Percentiles rank a stretch among this genome's conserved stretches.
Evolutionary conservation across 2,329 filamentous ascomycete species (phyloP).

Genomic region (Tolypocladium capitatum): DNA sequence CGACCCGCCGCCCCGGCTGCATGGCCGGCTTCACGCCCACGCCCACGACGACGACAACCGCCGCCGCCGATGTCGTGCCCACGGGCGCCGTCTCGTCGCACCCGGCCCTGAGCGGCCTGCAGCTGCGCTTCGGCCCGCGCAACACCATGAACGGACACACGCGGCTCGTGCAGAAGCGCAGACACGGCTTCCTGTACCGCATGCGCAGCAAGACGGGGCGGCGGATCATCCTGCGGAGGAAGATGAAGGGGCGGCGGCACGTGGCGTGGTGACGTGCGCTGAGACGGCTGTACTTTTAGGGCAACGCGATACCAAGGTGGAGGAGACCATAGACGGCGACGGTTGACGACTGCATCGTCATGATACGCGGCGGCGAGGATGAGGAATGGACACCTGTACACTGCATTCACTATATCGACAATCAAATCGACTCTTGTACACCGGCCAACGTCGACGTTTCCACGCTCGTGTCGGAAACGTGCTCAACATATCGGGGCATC

Average conservation of each 20-base stretch:
- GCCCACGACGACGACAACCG: not conserved
- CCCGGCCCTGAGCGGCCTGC: constrained; percentile 35
- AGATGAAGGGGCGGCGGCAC: constrained; percentile 36
- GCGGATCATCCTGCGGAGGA: constrained; percentile 38
- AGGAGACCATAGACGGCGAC: not conserved
- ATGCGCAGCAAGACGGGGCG: constrained; percentile 36
- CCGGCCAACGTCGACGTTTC: no score
- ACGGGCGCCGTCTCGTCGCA: constrained; percentile 31
- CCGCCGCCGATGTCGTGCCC: constrained; percentile 5
- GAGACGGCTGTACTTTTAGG: not conserved
- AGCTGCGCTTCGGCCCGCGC: constrained; percentile 45
- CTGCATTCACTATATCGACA: not conserved
- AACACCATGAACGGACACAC: constrained; percentile 43
- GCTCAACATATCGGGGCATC: not conserved
- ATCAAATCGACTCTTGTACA: not conserved
- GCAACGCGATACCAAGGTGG: no score
- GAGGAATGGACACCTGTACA: not conserved
- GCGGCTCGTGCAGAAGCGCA: constrained; percentile 44
- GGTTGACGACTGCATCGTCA: not conserved
- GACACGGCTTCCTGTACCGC: constrained; percentile 43
- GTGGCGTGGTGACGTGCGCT: constrained; percentile 16
- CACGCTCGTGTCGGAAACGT: not conserved
- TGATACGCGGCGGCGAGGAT: not conserved
- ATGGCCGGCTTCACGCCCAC: constrained; percentile 18
- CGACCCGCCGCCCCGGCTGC: constrained; percentile 17